Percentiles rank a stretch among this genome's conserved stretches.
These are phyloP conservation scores for Fusarium denticulatum DNA, from an alignment of 2,329 filamentous ascomycete species.

Conservation along the genomic window DNA sequence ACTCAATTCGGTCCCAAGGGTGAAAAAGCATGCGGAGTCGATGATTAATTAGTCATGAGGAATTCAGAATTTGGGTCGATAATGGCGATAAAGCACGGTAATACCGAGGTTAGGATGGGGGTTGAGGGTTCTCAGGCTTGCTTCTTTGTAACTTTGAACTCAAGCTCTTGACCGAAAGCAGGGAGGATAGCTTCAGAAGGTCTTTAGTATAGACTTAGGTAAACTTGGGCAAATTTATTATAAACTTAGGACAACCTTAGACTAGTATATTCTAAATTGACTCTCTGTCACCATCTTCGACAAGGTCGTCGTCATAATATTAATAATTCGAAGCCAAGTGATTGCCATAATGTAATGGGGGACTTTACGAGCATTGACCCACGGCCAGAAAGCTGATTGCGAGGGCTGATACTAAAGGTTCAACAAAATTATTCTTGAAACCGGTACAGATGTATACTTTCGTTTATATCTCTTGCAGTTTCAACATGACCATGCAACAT, in stretches of 20 bases:
- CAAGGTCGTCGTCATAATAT: conserved; percentile 50
- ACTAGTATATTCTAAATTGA: background rate
- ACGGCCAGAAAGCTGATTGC: background rate
- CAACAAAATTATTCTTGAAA: rapidly evolving
- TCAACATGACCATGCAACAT: background rate
- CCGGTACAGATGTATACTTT: background rate
- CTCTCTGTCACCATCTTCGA: conserved; percentile 11
- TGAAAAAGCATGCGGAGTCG: background rate
- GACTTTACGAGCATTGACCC: background rate
- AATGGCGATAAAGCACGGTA: background rate
- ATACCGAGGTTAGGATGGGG: too few species aligned
- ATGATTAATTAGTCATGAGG: background rate
- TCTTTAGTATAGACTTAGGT: too few species aligned
- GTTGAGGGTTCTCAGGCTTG: background rate
- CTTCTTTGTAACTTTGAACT: too few species aligned
- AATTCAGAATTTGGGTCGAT: rapidly evolving
- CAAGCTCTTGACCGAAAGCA: rapidly evolving
- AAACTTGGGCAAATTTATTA: background rate
- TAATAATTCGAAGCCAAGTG: background rate
- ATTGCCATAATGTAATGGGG: too few species aligned
- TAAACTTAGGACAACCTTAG: too few species aligned
- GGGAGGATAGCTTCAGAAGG: background rate
- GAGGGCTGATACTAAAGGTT: rapidly evolving
- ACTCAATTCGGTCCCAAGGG: background rate
- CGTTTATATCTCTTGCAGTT: rapidly evolving